Percentiles rank a stretch among this genome's conserved stretches.
These are phyloP conservation scores for Cladophialophora psammophila DNA, from an alignment of 2,329 filamentous ascomycete species.

Conservation along the genomic window DNA sequence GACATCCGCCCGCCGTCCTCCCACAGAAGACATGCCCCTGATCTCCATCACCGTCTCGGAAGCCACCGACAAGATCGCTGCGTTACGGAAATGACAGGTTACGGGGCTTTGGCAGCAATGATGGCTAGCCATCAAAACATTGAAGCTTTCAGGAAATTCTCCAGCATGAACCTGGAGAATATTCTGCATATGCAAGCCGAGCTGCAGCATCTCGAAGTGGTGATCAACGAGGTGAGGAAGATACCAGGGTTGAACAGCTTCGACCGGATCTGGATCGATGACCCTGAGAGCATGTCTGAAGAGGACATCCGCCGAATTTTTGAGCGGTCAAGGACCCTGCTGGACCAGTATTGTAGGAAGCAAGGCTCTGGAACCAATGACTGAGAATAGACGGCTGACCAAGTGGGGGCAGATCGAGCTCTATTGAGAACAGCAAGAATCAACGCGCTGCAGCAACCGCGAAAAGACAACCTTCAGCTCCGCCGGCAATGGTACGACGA, in stretches of 20 bases:
- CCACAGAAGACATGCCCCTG: slow-evolving; percentile 27
- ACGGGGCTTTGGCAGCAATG: slow-evolving; percentile 35
- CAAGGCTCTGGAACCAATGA: slow-evolving; percentile 5
- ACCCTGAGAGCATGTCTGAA: slow-evolving; percentile 33
- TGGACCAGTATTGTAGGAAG: slow-evolving; percentile 36
- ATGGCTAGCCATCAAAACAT: slow-evolving; percentile 34
- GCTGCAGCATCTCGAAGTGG: slow-evolving; percentile 34
- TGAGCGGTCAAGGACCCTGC: slow-evolving; percentile 35
- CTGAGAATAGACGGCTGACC: slow-evolving; percentile 21
- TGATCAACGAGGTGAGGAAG: slow-evolving; percentile 34
- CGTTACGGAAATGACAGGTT: slow-evolving; percentile 33
- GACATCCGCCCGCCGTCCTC: slow-evolving; percentile 30
- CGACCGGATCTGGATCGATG: slow-evolving; percentile 35
- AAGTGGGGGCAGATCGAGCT: slow-evolving; percentile 31
- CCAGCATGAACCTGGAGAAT: slow-evolving; percentile 34
- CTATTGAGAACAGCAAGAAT: slow-evolving; percentile 35
- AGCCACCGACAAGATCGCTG: slow-evolving; percentile 2
- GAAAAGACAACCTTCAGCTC: slow-evolving; percentile 34
- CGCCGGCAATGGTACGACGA: slow-evolving; percentile 38
- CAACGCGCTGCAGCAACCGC: slow-evolving; percentile 32
- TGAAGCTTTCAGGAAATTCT: slow-evolving; percentile 37
- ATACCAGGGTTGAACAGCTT: slow-evolving; percentile 33
- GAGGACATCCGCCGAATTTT: slow-evolving; percentile 34
- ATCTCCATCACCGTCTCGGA: slow-evolving; percentile 11
- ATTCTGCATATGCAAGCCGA: slow-evolving; percentile 40